Evolutionary conservation across 768 basidiomycete species (phyloP).

Genomic region (Megacollybia marginata): DNA sequence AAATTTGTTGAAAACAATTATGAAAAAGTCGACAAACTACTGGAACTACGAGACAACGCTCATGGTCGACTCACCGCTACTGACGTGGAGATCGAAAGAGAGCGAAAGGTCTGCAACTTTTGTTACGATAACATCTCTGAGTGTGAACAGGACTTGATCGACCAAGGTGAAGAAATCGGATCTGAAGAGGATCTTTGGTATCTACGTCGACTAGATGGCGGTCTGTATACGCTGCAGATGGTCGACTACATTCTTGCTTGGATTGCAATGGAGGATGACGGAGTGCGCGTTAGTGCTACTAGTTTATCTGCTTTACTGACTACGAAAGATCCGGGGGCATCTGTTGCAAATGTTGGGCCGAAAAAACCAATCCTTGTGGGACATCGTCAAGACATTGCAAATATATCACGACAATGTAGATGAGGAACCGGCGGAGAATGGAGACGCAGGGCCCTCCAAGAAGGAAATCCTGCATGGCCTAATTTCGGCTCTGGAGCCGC

Average conservation of each 20-base stretch:
- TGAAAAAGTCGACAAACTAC: conserved; percentile 89
- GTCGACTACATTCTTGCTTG: conserved; percentile 93
- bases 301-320: neutral
- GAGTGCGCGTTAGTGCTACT: conserved; percentile 44
- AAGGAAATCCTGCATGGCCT: conserved; percentile 64
- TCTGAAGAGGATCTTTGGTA: conserved; percentile 74
- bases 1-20: conserved; percentile 94
- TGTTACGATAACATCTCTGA: neutral
- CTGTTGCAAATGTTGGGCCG: conserved; percentile 68
- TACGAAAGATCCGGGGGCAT: conserved; percentile 67
- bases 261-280: conserved; percentile 97
- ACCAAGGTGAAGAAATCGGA: conserved; percentile 48
- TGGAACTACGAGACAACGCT: conserved; percentile 79
- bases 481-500: conserved; percentile 47
- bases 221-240: conserved; percentile 83
- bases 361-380: conserved; percentile 59
- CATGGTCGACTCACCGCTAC: conserved; percentile 48
- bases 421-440: conserved; percentile 29
- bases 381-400: conserved; percentile 65
- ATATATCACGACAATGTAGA: conserved; percentile 72
- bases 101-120: conserved; percentile 46
- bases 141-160: conserved; percentile 37
- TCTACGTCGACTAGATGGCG: conserved; percentile 79
- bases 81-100: conserved; percentile 61
- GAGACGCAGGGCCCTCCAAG: conserved; percentile 41